phyloP scores from a whole-genome alignment of 2,329 filamentous ascomycete species.

The Dryadomyces quercus-mongolicae region DNA sequence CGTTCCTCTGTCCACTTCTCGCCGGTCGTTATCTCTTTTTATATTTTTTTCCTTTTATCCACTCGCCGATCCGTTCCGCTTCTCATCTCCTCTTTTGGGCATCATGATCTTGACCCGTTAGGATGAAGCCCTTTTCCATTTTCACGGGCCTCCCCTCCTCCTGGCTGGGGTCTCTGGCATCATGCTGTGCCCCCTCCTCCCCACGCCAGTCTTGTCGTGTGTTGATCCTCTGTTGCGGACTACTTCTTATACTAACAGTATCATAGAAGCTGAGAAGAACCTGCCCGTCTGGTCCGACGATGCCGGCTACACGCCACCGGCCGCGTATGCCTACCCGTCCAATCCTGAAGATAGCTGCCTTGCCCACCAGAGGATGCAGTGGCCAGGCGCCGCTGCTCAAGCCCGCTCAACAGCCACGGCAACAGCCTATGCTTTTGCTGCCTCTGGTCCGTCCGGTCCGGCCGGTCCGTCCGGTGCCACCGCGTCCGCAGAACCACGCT shows the following conservation, averaged over 20 bases:
- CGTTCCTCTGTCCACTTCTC: neutral
- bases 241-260: neutral
- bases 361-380: neutral
- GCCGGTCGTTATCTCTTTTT: neutral
- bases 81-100: neutral
- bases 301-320: conserved; percentile 18
- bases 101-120: neutral
- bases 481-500: too few relatives aligned
- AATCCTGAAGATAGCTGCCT: neutral
- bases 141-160: conserved; percentile 29
- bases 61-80: neutral
- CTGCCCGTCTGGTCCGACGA: conserved; percentile 19
- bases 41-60: neutral
- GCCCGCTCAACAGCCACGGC: neutral
- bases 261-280: conserved; percentile 16
- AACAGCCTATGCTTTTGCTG: neutral
- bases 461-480: too few relatives aligned
- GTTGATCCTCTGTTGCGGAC: neutral
- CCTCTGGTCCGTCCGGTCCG: too few relatives aligned
- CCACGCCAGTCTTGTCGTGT: neutral
- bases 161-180: conserved; percentile 33
- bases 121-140: conserved; percentile 16
- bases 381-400: neutral
- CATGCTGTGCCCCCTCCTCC: conserved; percentile 28
- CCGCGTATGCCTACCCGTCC: conserved; percentile 14